Evolutionary conservation across 352 stramenopile species (phyloP), one percentile per base, ranked within the genome.

Genomic region (Phytophthora crassamura): DNA sequence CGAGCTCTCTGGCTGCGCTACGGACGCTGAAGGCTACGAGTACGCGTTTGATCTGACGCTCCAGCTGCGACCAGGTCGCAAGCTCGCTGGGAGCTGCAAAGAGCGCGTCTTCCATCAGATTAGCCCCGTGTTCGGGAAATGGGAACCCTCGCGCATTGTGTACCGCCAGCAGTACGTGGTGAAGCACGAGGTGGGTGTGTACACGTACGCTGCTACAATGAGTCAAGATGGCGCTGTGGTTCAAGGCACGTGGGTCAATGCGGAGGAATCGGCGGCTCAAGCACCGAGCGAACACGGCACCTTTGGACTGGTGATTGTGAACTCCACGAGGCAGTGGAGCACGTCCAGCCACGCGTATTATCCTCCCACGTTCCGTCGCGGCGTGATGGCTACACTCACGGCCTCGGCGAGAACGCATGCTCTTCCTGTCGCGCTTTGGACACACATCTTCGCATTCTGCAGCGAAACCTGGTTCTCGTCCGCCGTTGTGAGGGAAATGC

Each of bases 11-110:
- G 84, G 84, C 6, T 75, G 76, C n/a, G 80, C 81, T 4, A 89
- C 75, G 18, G 84, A 92, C 41, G 67, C 72, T 10, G 84, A 92
- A 18, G 84, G 81, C 10, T 92, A 92, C 67, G 81, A 92, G 52
- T 92, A 92, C 65, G 76, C 72, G 11, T 90, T 85, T 30, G 67
- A 84, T 59, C 65, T 90, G 2, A 50, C 75, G 15, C 20, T 92
- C 16, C 58, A 80, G n/a, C 63, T 92, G 14, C 46, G 68, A 4
- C 52, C 79, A 0, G 58, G 63, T 42, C 80, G 84, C 0, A 59
- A 55, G 15, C 53, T 92, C 2, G 22, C 50, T 6, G 84, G 81
- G 8, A 60, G 71, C 40, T 72, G 69, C 25, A 81, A 69, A n/a
- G 81, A 92, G 64, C 72, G 72, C 14, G 64, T 92, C 42, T 89